Evolutionary conservation across 768 basidiomycete genomes (phyloP), one percentile per base, ranked within the genome.

Genomic region (Suillus subaureus): DNA sequence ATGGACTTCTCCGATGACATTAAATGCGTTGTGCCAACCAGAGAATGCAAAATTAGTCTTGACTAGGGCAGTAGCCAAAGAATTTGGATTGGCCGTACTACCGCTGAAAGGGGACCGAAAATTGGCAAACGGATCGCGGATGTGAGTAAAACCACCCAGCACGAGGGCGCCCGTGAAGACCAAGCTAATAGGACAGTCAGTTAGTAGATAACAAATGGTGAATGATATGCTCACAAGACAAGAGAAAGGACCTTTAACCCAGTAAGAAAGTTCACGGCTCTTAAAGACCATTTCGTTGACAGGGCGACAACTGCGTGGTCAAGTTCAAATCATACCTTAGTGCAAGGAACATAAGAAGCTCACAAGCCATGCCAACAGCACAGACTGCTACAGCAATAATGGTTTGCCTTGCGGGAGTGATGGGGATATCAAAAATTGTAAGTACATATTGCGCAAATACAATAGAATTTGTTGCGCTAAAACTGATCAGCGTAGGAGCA

Each of bases 1-100:
- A 12, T 65, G 67, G 11, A 75, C 69, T 74, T 85, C 84, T 51
- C 79, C 80, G 28, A 84, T 65, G 26, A 85, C 79, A 69, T 82
- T 82, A 70, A 83, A 81, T 11, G 81, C 79, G 67, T 83, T 84
- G 72, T 78, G 54, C 70, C 70, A 78, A 31, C 78, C 78, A 5
- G 69, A 52, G 47, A 72, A 78, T 3, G 74, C 65, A 56, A 69
- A 76, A 65, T 72, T 72, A 52, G 71, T 70, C 62, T 78, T 77
- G 63, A 74, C 66, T 43, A 77, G 63, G 16, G 68, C 74, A 2
- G 70, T 72, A 16, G 72, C 70, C 49, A 76, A 62, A 7, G 68
- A 66, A 49, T 75, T 74, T 0, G 67, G 70, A 63, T 71, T 73
- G 18, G 65, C 52, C 15, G 69, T 68, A 40, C 71, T 69, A 39